phyloP scores from a whole-genome alignment of 2,329 filamentous ascomycete species.

The Volutella citrinella region DNA sequence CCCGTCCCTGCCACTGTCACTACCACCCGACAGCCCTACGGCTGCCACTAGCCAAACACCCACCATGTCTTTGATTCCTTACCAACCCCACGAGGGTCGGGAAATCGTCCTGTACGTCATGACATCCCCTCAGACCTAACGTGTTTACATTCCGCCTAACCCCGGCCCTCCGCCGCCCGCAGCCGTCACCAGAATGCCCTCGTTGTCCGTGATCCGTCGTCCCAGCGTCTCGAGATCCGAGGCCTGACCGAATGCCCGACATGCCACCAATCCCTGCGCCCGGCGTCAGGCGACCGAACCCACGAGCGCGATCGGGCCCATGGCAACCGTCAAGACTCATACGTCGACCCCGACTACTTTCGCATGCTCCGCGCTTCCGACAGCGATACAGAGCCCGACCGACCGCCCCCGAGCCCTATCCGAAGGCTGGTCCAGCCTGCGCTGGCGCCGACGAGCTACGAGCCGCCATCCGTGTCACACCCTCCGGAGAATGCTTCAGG shows the following conservation, averaged over 20 bases:
- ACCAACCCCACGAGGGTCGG: slow-evolving; percentile 67
- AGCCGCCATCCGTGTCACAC: slow-evolving; percentile 12
- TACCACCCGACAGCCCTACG: slow-evolving; percentile 14
- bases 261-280: slow-evolving; percentile 71
- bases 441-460: slow-evolving; percentile 20
- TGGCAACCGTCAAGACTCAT: slow-evolving; percentile 54
- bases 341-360: slow-evolving; percentile 91
- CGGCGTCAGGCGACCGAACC: slow-evolving; percentile 42
- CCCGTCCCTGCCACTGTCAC: too few relatives aligned
- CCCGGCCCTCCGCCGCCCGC: slow-evolving; percentile 12
- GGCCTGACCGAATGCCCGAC: slow-evolving; percentile 82
- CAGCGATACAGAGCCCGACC: slow-evolving; percentile 42
- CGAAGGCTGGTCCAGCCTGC: slow-evolving; percentile 50
- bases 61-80: slow-evolving; percentile 73
- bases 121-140: slow-evolving; percentile 4
- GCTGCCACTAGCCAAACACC: too few relatives aligned
- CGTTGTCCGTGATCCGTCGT: slow-evolving; percentile 84
- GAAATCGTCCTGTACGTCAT: slow-evolving; percentile 75
- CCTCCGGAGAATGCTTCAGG: slow-evolving; percentile 24
- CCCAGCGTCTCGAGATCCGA: slow-evolving; percentile 80
- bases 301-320: slow-evolving; percentile 45
- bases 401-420: slow-evolving; percentile 50
- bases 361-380: slow-evolving; percentile 73
- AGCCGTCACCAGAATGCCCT: slow-evolving; percentile 92
- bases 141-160: slow-evolving; percentile 2